Evolutionary conservation across 129 eudicot species (phyloP), one percentile per base, ranked within the genome.

Genomic region (Centella asiatica): DNA sequence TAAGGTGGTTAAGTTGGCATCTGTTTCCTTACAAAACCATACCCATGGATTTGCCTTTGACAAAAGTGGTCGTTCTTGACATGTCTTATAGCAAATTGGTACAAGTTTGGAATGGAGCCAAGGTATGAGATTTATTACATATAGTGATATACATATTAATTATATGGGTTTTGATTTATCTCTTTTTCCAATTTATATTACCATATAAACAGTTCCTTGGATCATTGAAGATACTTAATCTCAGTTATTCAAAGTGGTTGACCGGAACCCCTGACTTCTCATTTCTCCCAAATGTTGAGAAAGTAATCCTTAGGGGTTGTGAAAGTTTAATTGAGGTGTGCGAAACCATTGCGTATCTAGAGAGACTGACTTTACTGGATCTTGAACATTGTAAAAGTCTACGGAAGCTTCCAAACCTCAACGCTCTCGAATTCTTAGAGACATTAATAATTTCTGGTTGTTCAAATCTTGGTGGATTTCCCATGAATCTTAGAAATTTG

Each of bases 371-470:
- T 23, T 56, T 52, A 14, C 31, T 74, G 37, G 49, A 68, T 66
- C 59, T 74, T 14, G n/a, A 46, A 52, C 61, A 26, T 1, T 74
- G 78, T 53, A 24, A 32, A 29, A 62, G 23, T 22, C 65, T 74
- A 2, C 15, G 52, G 25, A 56, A 54, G 40, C 62, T 74, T 68
- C 65, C 52, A 32, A 51, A 25, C 37, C 40, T 62, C 2, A 23
- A 40, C 9, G 28, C 19, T 46, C 60, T 62, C 4, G 33, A 53
- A 37, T 62, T 34, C 19, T 62, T 74, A 2, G 54, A 54, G n/a
- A 54, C 12, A 24, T 60, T 68, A 6, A n/a, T 60, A 6, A 23
- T 68, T 26, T 68, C 79, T 46, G 74, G 74, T 68, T 74, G 79
- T 44, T 61, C 74, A 33, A 32, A 29, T 28, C 55, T 68, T 12